Conservation (phyloP, 345 rosid species). For the Linum usitatissimum region DNA sequence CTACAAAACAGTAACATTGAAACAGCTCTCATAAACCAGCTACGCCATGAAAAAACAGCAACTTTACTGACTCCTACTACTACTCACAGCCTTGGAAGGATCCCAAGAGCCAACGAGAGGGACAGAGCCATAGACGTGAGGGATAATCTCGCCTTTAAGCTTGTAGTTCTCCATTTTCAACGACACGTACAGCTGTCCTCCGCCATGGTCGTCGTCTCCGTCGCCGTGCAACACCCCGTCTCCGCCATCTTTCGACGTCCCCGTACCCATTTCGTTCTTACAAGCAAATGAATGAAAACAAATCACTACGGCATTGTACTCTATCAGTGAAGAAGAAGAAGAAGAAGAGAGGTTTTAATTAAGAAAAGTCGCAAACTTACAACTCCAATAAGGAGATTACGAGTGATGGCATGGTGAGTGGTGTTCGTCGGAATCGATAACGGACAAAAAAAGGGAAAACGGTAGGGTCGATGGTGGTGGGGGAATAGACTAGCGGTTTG, state of each 20-base stretch:
- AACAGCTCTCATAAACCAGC: neutral
- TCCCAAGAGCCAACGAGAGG: slow-evolving; percentile 96
- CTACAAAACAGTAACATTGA: slow-evolving; percentile 19
- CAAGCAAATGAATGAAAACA: neutral
- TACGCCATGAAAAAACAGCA: no score
- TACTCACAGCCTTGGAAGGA: slow-evolving; percentile 68
- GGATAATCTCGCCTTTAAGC: slow-evolving; percentile 70
- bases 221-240: slow-evolving; percentile 37
- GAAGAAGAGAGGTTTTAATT: neutral
- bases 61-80: no score
- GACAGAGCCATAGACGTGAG: slow-evolving; percentile 88
- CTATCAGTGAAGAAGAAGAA: neutral
- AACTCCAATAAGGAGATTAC: neutral
- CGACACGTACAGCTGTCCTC: slow-evolving; percentile 82
- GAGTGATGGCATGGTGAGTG: neutral
- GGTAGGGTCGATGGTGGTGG: neutral
- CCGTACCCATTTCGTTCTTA: slow-evolving; percentile 49
- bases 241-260: slow-evolving; percentile 42
- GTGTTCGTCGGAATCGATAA: neutral
- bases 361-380: neutral
- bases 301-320: neutral
- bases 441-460: neutral
- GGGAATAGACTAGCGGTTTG: neutral
- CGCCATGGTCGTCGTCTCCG: slow-evolving; percentile 41
- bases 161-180: slow-evolving; percentile 79